Conservation (phyloP, 148 eudicot genomes). For the Rhododendron vialii region DNA sequence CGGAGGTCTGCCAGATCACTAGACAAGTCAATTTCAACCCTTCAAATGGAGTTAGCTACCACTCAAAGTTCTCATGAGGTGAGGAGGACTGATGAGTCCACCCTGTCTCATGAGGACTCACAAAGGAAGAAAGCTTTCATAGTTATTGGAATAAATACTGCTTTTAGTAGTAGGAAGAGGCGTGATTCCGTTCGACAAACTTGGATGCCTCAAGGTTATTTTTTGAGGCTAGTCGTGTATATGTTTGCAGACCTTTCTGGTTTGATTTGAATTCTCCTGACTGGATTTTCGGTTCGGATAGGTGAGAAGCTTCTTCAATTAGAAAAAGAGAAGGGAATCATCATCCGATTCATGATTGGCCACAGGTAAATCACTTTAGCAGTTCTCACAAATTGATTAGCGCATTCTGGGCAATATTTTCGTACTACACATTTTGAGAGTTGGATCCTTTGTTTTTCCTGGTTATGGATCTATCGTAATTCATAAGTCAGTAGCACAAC, state of each 20-base stretch:
- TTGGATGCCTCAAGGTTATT: slow-evolving; percentile 98
- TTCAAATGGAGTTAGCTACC: slow-evolving; percentile 75
- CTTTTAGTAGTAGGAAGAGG: slow-evolving; percentile 89
- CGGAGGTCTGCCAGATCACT: slow-evolving; percentile 50
- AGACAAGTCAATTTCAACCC: slow-evolving; percentile 74
- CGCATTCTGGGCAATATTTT: no score
- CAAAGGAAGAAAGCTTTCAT: slow-evolving; percentile 70
- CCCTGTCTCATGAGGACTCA: slow-evolving; percentile 26
- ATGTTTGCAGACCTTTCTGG: neutral
- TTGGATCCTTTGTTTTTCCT: no score
- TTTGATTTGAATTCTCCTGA: neutral
- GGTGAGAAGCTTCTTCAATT: slow-evolving; percentile 71
- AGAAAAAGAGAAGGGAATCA: slow-evolving; percentile 84
- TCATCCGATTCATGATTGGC: slow-evolving; percentile 88
- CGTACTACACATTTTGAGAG: no score
- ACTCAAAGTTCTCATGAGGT: slow-evolving; percentile 46
- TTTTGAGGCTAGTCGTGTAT: neutral
- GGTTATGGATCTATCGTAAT: no score
- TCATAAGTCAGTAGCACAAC: neutral
- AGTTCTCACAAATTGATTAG: neutral
- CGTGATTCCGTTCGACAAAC: slow-evolving; percentile 94
- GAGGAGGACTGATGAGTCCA: slow-evolving; percentile 21
- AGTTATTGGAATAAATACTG: slow-evolving; percentile 92
- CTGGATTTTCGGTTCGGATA: slow-evolving; percentile 14
- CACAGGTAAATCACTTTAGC: slow-evolving; percentile 53